A percentile compares a stretch with the other conserved stretches of the same genome.
Evolutionary conservation across 169 alveolate genomes (phyloP).

Genomic region (Plasmodium falciparum): DNA sequence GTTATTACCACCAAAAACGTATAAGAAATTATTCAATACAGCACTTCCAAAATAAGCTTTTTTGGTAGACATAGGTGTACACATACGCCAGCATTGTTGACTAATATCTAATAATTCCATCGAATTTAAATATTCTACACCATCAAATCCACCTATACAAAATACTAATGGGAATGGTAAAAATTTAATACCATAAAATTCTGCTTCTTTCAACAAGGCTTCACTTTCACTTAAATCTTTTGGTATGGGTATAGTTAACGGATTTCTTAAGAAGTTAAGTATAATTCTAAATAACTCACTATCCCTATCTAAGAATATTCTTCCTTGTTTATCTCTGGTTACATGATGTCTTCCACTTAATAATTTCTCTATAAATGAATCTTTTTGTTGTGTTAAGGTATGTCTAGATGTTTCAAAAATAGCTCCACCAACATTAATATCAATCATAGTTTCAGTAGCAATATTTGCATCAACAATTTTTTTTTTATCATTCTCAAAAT

Average conservation of each 20-base stretch:
- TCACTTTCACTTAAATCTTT: constrained; percentile 89
- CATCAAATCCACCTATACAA: constrained; percentile 90
- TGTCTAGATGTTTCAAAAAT: constrained; percentile 90
- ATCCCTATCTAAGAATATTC: constrained; percentile 91
- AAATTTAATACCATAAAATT: constrained; percentile 87
- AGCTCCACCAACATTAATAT: constrained; percentile 91
- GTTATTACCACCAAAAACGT: constrained; percentile 93
- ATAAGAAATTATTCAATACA: constrained; percentile 85
- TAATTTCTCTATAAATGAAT: constrained; percentile 85
- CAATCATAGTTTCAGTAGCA: constrained; percentile 91
- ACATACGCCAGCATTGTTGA: constrained; percentile 91
- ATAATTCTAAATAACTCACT: constrained; percentile 88
- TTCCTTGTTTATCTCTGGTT: constrained; percentile 89
- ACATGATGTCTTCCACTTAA: constrained; percentile 89
- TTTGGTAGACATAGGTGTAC: constrained; percentile 90
- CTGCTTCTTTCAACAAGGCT: constrained; percentile 86
- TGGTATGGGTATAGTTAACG: constrained; percentile 84
- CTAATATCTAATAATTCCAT: constrained; percentile 89
- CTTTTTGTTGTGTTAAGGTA: constrained; percentile 87
- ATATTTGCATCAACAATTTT: constrained; percentile 85
- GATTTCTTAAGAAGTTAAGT: constrained; percentile 89
- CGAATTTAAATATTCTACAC: constrained; percentile 85
- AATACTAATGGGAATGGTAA: constrained; percentile 90
- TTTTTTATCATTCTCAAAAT: constrained; percentile 85
- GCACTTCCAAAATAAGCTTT: constrained; percentile 89